These are phyloP conservation scores for Candida ovalis DNA, from an alignment of 805 yeast species.

Conservation along the genomic window DNA sequence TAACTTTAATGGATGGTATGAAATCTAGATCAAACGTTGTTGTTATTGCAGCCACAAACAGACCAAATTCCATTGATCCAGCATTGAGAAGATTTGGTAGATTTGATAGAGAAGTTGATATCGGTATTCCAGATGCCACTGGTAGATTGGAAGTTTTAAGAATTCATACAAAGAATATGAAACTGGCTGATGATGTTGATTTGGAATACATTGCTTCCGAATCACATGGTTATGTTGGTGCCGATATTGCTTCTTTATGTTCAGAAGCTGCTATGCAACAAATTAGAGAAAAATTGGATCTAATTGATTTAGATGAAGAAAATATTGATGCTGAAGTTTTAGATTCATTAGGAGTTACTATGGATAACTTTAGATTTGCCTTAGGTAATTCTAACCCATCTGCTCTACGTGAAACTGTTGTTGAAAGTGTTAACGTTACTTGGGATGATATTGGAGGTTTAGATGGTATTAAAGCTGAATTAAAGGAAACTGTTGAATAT, in stretches of 20 bases:
- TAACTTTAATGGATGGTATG: conserved; percentile 99
- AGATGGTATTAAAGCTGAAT: conserved; percentile 92
- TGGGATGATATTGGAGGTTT: conserved; percentile 99
- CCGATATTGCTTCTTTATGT: conserved; percentile 96
- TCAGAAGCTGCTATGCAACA: conserved; percentile 99
- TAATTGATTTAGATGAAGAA: conserved; percentile 92
- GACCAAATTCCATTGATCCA: conserved; percentile 84
- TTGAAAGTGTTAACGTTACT: conserved; percentile 95
- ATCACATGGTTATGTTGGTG: conserved; percentile 99
- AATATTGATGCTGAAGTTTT: conserved; percentile 96
- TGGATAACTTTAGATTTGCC: conserved; percentile 98
- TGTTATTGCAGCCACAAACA: conserved; percentile 95
- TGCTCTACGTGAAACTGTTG: conserved; percentile 98
- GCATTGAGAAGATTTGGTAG: conserved; percentile 84
- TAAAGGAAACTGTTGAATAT: conserved; percentile 98
- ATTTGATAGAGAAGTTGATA: conserved; percentile 82
- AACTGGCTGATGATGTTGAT: conserved; percentile 91
- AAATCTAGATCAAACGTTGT: conserved; percentile 98
- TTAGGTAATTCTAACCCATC: conserved; percentile 98
- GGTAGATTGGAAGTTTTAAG: conserved; percentile 96
- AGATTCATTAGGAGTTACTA: conserved; percentile 94
- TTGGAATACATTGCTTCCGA: conserved; percentile 93
- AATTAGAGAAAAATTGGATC: conserved; percentile 98
- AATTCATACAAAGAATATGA: conserved; percentile 98
- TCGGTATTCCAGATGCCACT: conserved; percentile 95